A percentile compares a stretch with the other conserved stretches of the same genome.
phyloP scores from a whole-genome alignment of 225 moss, liverwort and hornwort genomes.

The Asterella californica region DNA sequence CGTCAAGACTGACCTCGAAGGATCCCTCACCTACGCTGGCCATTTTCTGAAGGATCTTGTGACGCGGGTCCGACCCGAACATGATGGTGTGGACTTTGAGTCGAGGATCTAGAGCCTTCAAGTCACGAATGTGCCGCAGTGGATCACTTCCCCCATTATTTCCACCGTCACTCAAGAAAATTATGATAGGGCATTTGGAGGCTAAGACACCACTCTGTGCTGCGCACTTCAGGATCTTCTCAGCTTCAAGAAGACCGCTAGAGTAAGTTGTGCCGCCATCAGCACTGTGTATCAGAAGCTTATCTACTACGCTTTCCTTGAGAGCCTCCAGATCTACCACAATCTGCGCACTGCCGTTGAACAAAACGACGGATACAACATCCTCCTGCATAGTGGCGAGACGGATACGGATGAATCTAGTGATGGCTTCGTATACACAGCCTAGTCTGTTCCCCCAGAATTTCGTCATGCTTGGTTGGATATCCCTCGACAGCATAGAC shows the following conservation, averaged over 20 bases:
- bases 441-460: not conserved
- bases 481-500: slow-evolving; percentile 22
- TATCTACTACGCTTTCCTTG: slow-evolving; percentile 27
- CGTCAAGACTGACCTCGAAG: slow-evolving; percentile 38
- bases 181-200: slow-evolving; percentile 26
- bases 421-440: slow-evolving; percentile 41
- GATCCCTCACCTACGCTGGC: slow-evolving; percentile 31
- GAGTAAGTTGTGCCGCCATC: slow-evolving; percentile 21
- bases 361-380: slow-evolving; percentile 34
- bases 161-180: slow-evolving; percentile 50
- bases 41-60: slow-evolving; percentile 34
- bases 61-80: too few relatives aligned
- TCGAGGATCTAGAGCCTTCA: too few relatives aligned
- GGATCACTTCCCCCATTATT: slow-evolving; percentile 27
- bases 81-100: too few relatives aligned
- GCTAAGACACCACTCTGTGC: not conserved
- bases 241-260: slow-evolving; percentile 9
- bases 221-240: slow-evolving; percentile 3
- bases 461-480: not conserved
- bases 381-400: slow-evolving; percentile 14
- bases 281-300: not conserved
- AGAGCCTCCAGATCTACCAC: slow-evolving; percentile 16
- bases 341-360: not conserved
- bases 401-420: slow-evolving; percentile 32
- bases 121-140: too few relatives aligned